Percentiles rank a stretch among this genome's conserved stretches.
These are phyloP conservation scores for Castanea mollissima DNA, from an alignment of 306 rosid species.

Conservation along the genomic window DNA sequence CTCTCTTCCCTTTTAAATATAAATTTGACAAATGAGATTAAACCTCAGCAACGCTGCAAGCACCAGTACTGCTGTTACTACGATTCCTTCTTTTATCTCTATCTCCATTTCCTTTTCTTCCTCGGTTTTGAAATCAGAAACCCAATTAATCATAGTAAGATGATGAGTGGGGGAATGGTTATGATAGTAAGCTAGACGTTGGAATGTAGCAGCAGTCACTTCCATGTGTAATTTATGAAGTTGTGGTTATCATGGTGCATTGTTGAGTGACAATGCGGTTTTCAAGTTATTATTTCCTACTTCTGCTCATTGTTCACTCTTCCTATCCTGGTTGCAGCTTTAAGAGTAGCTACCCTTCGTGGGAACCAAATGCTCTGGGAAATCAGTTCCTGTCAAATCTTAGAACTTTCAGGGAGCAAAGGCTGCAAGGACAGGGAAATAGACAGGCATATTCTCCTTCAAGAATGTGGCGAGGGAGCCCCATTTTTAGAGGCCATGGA, in stretches of 20 bases:
- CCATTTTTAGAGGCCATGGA: slow-evolving; percentile 36
- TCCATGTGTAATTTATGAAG: background rate
- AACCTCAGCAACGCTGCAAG: background rate
- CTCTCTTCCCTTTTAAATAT: background rate
- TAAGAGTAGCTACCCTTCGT: slow-evolving; percentile 70
- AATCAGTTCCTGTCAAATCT: slow-evolving; percentile 57
- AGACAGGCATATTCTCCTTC: slow-evolving; percentile 42
- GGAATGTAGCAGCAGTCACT: background rate
- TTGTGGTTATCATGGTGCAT: background rate
- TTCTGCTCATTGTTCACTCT: slow-evolving; percentile 12
- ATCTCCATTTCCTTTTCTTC: background rate
- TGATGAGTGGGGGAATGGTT: background rate
- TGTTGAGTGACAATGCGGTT: background rate
- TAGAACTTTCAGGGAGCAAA: slow-evolving; percentile 58
- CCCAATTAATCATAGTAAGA: background rate
- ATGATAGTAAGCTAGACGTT: background rate
- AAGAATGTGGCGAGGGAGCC: slow-evolving; percentile 47
- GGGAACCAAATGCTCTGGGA: slow-evolving; percentile 80
- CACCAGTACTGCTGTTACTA: background rate
- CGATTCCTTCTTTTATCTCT: background rate
- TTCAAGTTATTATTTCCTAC: slow-evolving; percentile 3
- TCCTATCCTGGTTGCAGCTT: slow-evolving; percentile 58
- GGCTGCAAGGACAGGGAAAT: slow-evolving; percentile 41
- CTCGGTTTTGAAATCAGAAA: background rate
- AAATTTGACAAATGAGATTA: background rate